A percentile compares a stretch with the other conserved stretches of the same genome.
phyloP scores from a whole-genome alignment of 495 filamentous ascomycete species.

The Talaromyces wortmannii region DNA sequence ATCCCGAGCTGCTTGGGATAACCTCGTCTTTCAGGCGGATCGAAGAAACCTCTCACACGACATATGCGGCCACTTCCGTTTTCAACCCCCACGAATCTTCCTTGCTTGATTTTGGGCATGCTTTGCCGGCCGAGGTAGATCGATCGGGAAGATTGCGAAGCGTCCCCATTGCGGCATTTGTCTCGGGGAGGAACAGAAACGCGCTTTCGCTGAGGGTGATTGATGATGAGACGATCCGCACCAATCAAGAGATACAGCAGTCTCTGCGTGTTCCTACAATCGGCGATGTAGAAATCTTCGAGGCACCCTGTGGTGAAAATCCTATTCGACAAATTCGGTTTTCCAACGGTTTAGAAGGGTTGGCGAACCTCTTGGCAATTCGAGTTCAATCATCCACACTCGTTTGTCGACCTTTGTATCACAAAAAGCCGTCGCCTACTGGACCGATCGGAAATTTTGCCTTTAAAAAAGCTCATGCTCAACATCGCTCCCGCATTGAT shows the following conservation, averaged over 20 bases:
- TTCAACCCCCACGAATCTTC: slow-evolving; percentile 33
- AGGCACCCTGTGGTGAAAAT: slow-evolving; percentile 49
- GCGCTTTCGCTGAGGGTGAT: slow-evolving; percentile 29
- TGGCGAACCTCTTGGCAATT: slow-evolving; percentile 54
- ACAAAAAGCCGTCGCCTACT: slow-evolving; percentile 19
- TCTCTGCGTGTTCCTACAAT: slow-evolving; percentile 25
- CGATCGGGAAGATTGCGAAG: slow-evolving; percentile 15
- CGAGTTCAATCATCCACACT: slow-evolving; percentile 49
- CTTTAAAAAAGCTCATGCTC: slow-evolving; percentile 2
- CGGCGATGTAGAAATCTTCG: slow-evolving; percentile 31
- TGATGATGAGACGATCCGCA: slow-evolving; percentile 22
- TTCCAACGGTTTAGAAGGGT: slow-evolving; percentile 39
- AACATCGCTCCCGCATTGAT: slow-evolving; percentile 47
- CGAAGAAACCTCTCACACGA: slow-evolving; percentile 22
- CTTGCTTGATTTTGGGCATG: slow-evolving; percentile 37
- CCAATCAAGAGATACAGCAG: slow-evolving; percentile 11
- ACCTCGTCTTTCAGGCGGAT: slow-evolving; percentile 22
- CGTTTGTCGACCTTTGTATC: slow-evolving; percentile 53
- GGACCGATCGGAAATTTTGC: slow-evolving; percentile 13
- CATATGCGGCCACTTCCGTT: slow-evolving; percentile 16
- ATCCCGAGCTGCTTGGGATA: slow-evolving; percentile 30
- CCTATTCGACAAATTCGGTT: slow-evolving; percentile 65
- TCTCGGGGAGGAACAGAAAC: slow-evolving; percentile 37
- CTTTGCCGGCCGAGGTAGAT: slow-evolving; percentile 16
- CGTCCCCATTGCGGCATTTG: slow-evolving; percentile 36